Conservation (phyloP, 768 basidiomycete genomes). For the Collybia mongolica region DNA sequence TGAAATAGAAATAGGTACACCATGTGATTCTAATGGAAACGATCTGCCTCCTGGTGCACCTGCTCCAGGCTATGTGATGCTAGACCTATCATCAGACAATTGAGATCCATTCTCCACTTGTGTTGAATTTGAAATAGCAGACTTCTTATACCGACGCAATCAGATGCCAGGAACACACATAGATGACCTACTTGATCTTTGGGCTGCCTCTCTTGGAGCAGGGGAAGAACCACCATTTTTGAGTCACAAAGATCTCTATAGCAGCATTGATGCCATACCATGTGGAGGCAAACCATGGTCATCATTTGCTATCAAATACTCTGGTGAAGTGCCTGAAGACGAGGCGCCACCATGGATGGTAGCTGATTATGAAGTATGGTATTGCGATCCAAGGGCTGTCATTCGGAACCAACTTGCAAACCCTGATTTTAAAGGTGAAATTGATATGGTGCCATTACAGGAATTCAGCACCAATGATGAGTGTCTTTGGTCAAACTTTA, state of each 20-base stretch:
- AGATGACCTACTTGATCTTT: constrained; percentile 4
- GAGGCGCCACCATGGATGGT: constrained; percentile 32
- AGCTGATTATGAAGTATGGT: constrained; percentile 28
- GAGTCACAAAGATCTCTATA: constrained; percentile 26
- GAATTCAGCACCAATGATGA: constrained; percentile 15
- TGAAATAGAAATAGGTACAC: background rate
- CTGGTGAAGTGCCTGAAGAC: constrained; percentile 13
- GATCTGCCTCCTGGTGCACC: background rate
- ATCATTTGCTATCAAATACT: constrained; percentile 26
- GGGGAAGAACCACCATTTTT: constrained; percentile 27
- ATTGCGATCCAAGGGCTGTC: constrained; percentile 25
- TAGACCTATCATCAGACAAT: background rate
- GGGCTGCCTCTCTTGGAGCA: constrained; percentile 1
- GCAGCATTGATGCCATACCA: constrained; percentile 31
- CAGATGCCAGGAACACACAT: constrained; percentile 6
- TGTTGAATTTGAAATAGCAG: constrained; percentile 4
- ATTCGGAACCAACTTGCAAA: constrained; percentile 28
- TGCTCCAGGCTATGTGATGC: background rate
- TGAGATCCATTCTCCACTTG: constrained; percentile 2
- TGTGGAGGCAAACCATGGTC: constrained; percentile 36
- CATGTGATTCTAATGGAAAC: background rate
- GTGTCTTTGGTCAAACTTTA: constrained; percentile 17
- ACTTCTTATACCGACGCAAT: background rate
- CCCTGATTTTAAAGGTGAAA: constrained; percentile 28
- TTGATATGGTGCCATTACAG: constrained; percentile 29